Evolutionary conservation across 306 rosid genomes (phyloP).

Genomic region (Echinosophora koreensis): DNA sequence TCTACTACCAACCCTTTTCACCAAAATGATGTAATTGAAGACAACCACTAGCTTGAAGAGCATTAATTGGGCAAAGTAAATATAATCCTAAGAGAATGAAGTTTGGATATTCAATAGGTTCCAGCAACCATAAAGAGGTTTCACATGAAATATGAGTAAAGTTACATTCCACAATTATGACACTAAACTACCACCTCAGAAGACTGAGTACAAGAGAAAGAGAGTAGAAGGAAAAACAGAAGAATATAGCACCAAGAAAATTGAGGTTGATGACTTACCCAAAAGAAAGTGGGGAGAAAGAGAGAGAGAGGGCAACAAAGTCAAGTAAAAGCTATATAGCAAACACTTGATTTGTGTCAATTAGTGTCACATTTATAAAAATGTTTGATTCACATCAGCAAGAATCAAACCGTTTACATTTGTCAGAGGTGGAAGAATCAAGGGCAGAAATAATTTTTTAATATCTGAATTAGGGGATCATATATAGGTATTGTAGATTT

Average conservation of each 20-base stretch:
- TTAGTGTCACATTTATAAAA: too few species aligned
- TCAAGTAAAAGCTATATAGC: slow-evolving; percentile 44
- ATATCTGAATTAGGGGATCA: too few species aligned
- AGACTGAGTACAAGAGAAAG: slow-evolving; percentile 40
- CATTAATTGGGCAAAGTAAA: slow-evolving; percentile 45
- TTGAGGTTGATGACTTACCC: slow-evolving; percentile 59
- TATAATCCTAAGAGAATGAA: slow-evolving; percentile 43
- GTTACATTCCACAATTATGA: slow-evolving; percentile 62
- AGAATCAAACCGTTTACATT: too few species aligned
- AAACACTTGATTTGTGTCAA: neutral
- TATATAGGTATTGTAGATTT: too few species aligned
- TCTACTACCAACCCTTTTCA: slow-evolving; percentile 37
- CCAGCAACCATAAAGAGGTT: slow-evolving; percentile 52
- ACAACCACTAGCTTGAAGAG: slow-evolving; percentile 21
- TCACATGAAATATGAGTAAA: slow-evolving; percentile 65
- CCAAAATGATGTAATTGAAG: slow-evolving; percentile 40
- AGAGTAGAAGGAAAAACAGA: slow-evolving; percentile 48
- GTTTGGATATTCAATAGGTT: slow-evolving; percentile 43
- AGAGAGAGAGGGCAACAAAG: slow-evolving; percentile 43
- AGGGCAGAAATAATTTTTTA: too few species aligned
- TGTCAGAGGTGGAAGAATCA: too few species aligned
- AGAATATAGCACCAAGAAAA: slow-evolving; percentile 45
- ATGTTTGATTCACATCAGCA: too few species aligned
- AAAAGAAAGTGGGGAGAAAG: slow-evolving; percentile 48
- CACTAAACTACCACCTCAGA: slow-evolving; percentile 50